Percentiles rank a stretch among this genome's conserved stretches.
These are phyloP conservation scores for Pluteus cervinus DNA, from an alignment of 768 basidiomycete genomes.

Conservation along the genomic window DNA sequence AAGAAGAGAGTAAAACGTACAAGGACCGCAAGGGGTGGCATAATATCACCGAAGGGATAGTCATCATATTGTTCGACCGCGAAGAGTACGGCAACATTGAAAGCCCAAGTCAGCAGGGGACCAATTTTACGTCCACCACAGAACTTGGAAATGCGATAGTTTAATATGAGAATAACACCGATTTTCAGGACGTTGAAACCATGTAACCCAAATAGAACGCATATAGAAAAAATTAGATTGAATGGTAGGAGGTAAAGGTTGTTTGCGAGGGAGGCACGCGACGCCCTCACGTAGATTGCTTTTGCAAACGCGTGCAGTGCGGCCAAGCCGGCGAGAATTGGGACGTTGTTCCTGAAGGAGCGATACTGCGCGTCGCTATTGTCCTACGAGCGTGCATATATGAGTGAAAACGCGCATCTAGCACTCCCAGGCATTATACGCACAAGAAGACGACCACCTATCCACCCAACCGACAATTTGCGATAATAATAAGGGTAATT, in stretches of 20 bases:
- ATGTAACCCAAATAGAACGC: conserved; percentile 71
- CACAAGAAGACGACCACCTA: conserved; percentile 75
- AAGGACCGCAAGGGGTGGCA: conserved; percentile 48
- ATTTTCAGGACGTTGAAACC: conserved; percentile 80
- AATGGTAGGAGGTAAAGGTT: conserved; percentile 44
- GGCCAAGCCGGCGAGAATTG: conserved; percentile 45
- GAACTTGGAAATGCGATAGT: conserved; percentile 58
- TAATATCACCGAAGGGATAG: conserved; percentile 57
- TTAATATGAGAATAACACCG: conserved; percentile 57
- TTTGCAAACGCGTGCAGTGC: conserved; percentile 53
- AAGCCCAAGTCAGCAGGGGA: conserved; percentile 65
- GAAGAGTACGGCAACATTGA: conserved; percentile 72
- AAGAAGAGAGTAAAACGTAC: conserved; percentile 36
- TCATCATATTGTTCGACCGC: conserved; percentile 71
- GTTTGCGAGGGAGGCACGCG: conserved; percentile 15
- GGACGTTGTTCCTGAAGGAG: conserved; percentile 76
- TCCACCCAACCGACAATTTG: conserved; percentile 70
- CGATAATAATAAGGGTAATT: conserved; percentile 62
- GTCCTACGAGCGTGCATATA: conserved; percentile 49
- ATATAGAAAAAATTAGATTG: conserved; percentile 51
- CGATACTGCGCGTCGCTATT: conserved; percentile 90
- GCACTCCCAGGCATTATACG: conserved; percentile 25
- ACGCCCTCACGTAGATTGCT: conserved; percentile 35
- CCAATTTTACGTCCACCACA: conserved; percentile 35
- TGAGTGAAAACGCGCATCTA: conserved; percentile 4